Base-by-base conservation (phyloP, 1,139 yeast species). In the Starmera stellimalicola region DNA sequence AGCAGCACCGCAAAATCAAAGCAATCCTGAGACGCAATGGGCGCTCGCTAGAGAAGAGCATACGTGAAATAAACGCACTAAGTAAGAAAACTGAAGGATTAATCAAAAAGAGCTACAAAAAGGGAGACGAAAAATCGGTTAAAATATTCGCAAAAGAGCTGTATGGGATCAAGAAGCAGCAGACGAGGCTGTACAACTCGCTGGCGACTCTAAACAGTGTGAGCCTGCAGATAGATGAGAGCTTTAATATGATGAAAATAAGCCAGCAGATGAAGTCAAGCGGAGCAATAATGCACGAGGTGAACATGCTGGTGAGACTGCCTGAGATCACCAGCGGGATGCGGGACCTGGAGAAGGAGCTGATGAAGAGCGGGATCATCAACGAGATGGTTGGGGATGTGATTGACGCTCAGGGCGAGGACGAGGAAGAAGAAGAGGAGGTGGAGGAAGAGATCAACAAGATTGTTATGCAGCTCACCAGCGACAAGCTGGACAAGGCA, bases 381-480 rank as follows among this genome's bases (percentile, higher is more conserved):
- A 87, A 83, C 47, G 98, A 93, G 53, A 91, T 93, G 97, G 77
- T 88, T 57, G 87, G 83, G 37, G 98, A 93, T 52, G 77, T 85
- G 49, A 65, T 91, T 38, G 97, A 88, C 41, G 60, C 70, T 35
- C 65, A 78, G 27, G 74, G 69, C 33, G 85, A 77, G 35, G 80
- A 68, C 38, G 69, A 74, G 40, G 75, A 71, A 33, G 80, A 75
- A 40, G 77, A 72, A 18, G 75, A 68, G 35, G 81, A 71, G 44
- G 78, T 80, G 3, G 85, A 79, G 44, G 84, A 76, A 27, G 93
- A 84, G 51, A 70, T 77, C 14, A 70, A 73, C 36, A 62, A 65
- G 41, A 70, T 80, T 30, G 60, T 80, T 29, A 61, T 66, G 20
- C 70, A 69, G 39, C 62, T 71, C 50, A 60, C 73, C 20, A 63